These are phyloP conservation scores for Neonectria ditissima DNA, from an alignment of 2,329 filamentous ascomycete genomes.

Conservation along the genomic window DNA sequence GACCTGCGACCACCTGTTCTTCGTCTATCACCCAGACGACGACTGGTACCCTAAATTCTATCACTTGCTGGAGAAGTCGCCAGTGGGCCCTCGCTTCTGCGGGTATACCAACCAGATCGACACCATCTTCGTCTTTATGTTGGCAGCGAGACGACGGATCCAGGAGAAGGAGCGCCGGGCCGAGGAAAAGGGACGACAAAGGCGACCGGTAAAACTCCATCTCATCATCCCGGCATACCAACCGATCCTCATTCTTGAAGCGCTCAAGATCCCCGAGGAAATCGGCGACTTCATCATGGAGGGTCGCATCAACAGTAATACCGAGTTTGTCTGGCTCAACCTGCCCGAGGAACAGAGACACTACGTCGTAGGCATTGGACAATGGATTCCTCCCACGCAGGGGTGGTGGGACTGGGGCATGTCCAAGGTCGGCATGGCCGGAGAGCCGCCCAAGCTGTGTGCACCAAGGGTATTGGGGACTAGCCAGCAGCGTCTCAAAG, in stretches of 20 bases:
- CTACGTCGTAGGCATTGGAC: constrained; percentile 49
- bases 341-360: constrained; percentile 50
- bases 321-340: constrained; percentile 53
- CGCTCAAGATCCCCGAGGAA: constrained; percentile 51
- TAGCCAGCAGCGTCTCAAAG: constrained; percentile 3
- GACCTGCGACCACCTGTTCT: constrained; percentile 52
- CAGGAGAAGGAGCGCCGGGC: constrained; percentile 42
- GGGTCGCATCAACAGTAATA: constrained; percentile 54
- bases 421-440: constrained; percentile 43
- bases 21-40: constrained; percentile 56
- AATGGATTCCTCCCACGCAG: constrained; percentile 47
- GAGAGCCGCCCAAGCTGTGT: constrained; percentile 32
- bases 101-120: constrained; percentile 57
- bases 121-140: constrained; percentile 55
- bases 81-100: constrained; percentile 49
- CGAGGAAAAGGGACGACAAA: constrained; percentile 39
- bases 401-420: constrained; percentile 45
- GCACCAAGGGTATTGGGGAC: constrained; percentile 45
- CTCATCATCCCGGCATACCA: constrained; percentile 56
- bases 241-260: constrained; percentile 52
- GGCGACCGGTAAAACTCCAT: constrained; percentile 47
- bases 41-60: constrained; percentile 57
- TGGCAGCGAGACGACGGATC: constrained; percentile 47
- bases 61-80: constrained; percentile 50
- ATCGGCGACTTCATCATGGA: constrained; percentile 54